Conservation (phyloP, 768 basidiomycete species). For the Daedaleopsis sinensis region DNA sequence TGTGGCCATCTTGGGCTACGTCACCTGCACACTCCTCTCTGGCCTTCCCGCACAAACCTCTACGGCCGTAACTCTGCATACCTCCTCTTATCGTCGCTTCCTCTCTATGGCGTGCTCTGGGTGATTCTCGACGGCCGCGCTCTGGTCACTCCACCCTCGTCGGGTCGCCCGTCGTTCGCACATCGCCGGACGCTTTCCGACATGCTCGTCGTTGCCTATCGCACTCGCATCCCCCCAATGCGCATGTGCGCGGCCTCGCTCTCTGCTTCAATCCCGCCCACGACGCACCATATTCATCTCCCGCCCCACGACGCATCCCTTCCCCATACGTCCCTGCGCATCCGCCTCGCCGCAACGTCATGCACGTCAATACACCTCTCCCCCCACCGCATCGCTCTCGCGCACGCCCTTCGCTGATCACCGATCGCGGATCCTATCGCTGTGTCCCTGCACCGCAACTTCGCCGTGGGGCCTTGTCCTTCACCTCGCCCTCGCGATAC, state of each 20-base stretch:
- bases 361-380: conserved; percentile 8
- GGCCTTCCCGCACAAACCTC: not conserved
- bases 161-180: conserved; percentile 15
- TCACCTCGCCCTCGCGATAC: conserved; percentile 6
- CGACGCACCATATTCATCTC: conserved; percentile 10
- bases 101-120: conserved; percentile 14
- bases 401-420: conserved; percentile 16
- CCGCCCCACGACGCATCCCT: conserved; percentile 10
- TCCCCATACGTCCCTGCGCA: conserved; percentile 2
- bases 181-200: conserved; percentile 15
- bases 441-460: not conserved
- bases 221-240: conserved; percentile 13
- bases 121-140: conserved; percentile 5
- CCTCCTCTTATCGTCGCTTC: conserved; percentile 16
- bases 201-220: conserved; percentile 25
- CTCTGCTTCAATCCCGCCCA: not conserved
- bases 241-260: conserved; percentile 3
- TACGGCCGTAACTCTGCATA: not conserved
- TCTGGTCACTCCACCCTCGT: conserved; percentile 9
- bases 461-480: conserved; percentile 9
- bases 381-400: not conserved
- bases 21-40: conserved; percentile 19
- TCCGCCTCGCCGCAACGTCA: conserved; percentile 11
- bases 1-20: conserved; percentile 16
- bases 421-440: conserved; percentile 18